These are phyloP conservation scores for Nephelium lappaceum DNA, from an alignment of 345 rosid genomes.

Conservation along the genomic window DNA sequence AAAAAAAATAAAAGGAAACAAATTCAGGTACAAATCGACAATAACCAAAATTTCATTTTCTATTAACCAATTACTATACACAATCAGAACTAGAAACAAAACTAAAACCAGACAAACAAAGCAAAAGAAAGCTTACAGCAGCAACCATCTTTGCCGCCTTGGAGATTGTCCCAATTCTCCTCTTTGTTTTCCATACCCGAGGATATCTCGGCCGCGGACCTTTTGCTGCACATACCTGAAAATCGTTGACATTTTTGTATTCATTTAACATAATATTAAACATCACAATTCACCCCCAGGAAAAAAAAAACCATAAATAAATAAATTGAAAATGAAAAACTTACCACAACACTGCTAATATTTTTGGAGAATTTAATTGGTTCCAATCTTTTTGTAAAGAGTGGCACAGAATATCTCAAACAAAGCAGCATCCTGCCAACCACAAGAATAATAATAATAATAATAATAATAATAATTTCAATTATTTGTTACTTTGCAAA, in stretches of 20 bases:
- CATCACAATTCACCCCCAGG: background rate
- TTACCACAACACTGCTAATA: conserved; percentile 54
- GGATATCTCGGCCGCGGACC: conserved; percentile 94
- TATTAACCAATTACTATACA: background rate
- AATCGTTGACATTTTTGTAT: conserved; percentile 12
- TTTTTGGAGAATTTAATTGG: conserved; percentile 31
- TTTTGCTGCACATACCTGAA: conserved; percentile 79
- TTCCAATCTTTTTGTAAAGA: conserved; percentile 43
- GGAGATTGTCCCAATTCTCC: conserved; percentile 76
- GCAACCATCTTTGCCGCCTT: conserved; percentile 74
- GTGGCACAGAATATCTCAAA: conserved; percentile 55
- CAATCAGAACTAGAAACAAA: background rate
- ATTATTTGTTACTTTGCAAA: background rate
- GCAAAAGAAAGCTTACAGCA: conserved; percentile 43
- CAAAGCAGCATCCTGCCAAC: conserved; percentile 64
- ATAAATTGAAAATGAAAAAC: conserved; percentile 22
- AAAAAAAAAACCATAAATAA: no score
- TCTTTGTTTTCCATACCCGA: conserved; percentile 84
- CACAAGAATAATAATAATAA: background rate
- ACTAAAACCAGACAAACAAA: background rate
- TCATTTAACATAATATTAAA: background rate
- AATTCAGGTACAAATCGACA: conserved; percentile 11
- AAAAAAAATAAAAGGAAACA: background rate
- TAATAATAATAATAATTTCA: background rate
- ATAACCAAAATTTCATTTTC: background rate